Base-by-base conservation (phyloP, 2,329 filamentous ascomycete genomes). In the Verticillium nubilum region DNA sequence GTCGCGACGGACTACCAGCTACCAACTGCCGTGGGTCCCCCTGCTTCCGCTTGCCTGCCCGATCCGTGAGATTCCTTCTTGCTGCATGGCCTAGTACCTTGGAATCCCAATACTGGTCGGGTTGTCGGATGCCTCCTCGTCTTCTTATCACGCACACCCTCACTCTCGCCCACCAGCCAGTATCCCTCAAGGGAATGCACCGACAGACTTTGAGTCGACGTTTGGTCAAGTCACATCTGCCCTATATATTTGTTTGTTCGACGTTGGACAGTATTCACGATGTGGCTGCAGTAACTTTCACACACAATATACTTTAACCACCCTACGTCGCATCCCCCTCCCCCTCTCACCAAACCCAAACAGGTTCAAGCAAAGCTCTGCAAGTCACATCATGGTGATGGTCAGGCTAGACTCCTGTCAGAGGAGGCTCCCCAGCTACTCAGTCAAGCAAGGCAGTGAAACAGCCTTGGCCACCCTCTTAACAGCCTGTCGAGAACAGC, bases 381-480 rank as follows among this genome's bases (percentile, higher is more conserved):
- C 31, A 52, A 31, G n/a, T 33, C n/a, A 15, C 54, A 60, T 31
- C 26, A 64, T 62, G 61, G 60, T 59, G 29, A 37, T 59, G 27
- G 57, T 58, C 26, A 57, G 58, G 54, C 31, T 57, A 6, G 57
- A 42, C 29, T 27, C 54, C 56, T 60, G 62, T 56, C 58, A 62
- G 56, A 61, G 62, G 52, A 52, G 61, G 13, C 17, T 29, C 26
- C 35, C 59, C 27, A 53, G 27, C 58, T 68, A 73, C 60, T 74
- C 72, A 13, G 71, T 76, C 61, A 64, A 66, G 57, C 61, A 67
- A 27, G 73, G 72, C 47, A 68, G 72, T 27, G 63, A 63, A 26
- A 61, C 61, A 42, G 72, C 71, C 25, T 63, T 76, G 54, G 58
- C 64, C 25, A 58, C 58, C 27, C 64, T 76, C 7, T 56, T 68